phyloP scores from a whole-genome alignment of 495 filamentous ascomycete species.

The Tuber calosporum region DNA sequence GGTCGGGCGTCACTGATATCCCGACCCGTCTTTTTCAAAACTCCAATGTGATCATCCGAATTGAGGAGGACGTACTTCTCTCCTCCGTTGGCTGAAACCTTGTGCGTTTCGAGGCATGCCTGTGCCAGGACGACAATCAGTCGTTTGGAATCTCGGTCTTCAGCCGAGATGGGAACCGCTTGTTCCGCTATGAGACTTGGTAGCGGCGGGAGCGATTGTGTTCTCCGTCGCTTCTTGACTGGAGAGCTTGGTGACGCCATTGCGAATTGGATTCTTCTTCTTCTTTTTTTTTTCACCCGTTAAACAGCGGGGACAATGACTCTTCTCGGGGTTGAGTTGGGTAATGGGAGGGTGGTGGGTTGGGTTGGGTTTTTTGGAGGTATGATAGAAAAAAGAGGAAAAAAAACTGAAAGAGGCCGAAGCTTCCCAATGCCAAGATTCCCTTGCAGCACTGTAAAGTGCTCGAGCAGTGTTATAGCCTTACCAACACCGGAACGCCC shows the following conservation, averaged over 20 bases:
- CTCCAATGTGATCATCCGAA: conserved; percentile 96
- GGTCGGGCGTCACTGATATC: conserved; percentile 97
- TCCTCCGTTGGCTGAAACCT: conserved; percentile 65
- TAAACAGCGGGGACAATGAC: no score
- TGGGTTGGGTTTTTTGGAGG: background rate
- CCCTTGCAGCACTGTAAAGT: no score
- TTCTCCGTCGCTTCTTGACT: conserved; percentile 51
- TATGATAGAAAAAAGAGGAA: background rate
- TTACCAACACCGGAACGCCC: background rate
- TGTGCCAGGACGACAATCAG: conserved; percentile 94
- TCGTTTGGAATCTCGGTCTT: conserved; percentile 80
- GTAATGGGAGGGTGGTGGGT: background rate
- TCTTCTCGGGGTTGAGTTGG: background rate
- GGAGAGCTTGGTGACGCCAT: conserved; percentile 36
- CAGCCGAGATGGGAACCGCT: conserved; percentile 70
- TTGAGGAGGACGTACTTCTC: conserved; percentile 96
- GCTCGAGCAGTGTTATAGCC: background rate
- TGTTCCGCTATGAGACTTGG: conserved; percentile 91
- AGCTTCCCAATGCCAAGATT: background rate
- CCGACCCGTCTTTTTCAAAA: conserved; percentile 98
- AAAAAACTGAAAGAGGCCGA: background rate
- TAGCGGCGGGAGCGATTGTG: conserved; percentile 89
- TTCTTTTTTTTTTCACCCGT: no score
- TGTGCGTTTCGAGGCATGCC: conserved; percentile 95
- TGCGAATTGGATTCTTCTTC: no score